Conservation (phyloP, 345 rosid species). For the Boechera divaricarpa region DNA sequence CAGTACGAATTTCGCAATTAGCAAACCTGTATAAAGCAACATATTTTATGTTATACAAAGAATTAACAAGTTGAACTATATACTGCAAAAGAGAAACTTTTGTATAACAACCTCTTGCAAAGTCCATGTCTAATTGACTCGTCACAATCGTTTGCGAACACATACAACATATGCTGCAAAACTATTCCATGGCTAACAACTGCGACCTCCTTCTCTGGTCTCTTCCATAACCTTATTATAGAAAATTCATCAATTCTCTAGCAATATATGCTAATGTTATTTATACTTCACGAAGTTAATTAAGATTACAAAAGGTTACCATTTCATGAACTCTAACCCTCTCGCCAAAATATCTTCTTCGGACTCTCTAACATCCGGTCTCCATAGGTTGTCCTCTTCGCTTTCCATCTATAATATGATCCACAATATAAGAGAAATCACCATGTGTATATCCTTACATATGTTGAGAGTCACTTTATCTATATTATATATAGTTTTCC, state of each 20-base stretch:
- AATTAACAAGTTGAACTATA: not conserved
- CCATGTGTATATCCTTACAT: constrained; percentile 1
- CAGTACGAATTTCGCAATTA: constrained; percentile 48
- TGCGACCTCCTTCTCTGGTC: constrained; percentile 49
- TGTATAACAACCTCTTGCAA: constrained; percentile 41
- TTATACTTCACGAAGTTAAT: not conserved
- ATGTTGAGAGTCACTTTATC: not conserved
- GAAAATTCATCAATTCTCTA: not conserved
- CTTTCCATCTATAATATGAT: constrained; percentile 44
- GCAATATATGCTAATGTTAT: not conserved
- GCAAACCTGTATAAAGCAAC: constrained; percentile 34
- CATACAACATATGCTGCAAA: constrained; percentile 48
- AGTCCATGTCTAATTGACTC: constrained; percentile 31
- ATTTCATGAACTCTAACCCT: constrained; percentile 49
- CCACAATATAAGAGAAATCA: constrained; percentile 8
- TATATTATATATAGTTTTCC: not conserved
- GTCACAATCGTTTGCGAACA: constrained; percentile 46
- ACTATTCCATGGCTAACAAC: constrained; percentile 50
- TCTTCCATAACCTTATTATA: constrained; percentile 43
- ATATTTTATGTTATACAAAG: not conserved
- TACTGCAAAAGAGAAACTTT: not conserved
- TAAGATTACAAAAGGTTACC: constrained; percentile 34
- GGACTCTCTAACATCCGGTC: constrained; percentile 45
- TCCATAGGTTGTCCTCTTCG: constrained; percentile 48
- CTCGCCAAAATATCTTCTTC: constrained; percentile 45